Percentiles rank a stretch among this genome's conserved stretches.
These are phyloP conservation scores for Hymenoscyphus salicellus DNA, from an alignment of 2,329 filamentous ascomycete genomes.

Conservation along the genomic window DNA sequence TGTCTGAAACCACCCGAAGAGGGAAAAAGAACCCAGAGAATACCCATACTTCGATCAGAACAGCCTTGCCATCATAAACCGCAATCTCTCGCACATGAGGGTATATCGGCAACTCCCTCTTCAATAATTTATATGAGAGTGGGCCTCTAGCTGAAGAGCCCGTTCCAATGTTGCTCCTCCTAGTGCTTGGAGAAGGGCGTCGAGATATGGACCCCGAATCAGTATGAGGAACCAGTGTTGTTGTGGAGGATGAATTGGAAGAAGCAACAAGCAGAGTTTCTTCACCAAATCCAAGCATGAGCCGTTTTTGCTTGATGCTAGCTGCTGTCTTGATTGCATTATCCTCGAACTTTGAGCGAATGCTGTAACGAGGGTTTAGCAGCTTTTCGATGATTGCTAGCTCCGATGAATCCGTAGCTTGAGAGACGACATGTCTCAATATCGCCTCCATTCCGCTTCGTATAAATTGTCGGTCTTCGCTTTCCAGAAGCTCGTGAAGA, in stretches of 20 bases:
- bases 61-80: slow-evolving; percentile 13
- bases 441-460: slow-evolving; percentile 2
- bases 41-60: slow-evolving; percentile 21
- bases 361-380: slow-evolving; percentile 5
- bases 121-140: slow-evolving; percentile 4
- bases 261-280: not conserved
- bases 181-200: not conserved
- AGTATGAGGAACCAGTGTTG: not conserved
- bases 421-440: slow-evolving; percentile 16
- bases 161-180: not conserved
- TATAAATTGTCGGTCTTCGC: not conserved
- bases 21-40: too few species aligned
- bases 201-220: too few species aligned
- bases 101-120: not conserved
- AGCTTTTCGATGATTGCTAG: slow-evolving; percentile 14
- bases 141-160: not conserved
- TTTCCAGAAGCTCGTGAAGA: slow-evolving; percentile 21
- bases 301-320: slow-evolving; percentile 13
- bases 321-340: slow-evolving; percentile 14
- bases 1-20: too few species aligned
- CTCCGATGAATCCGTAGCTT: slow-evolving; percentile 10
- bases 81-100: slow-evolving; percentile 13
- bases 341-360: not conserved
- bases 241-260: not conserved
- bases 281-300: slow-evolving; percentile 12